These are phyloP conservation scores for Lachnellula willkommii DNA, from an alignment of 2,329 filamentous ascomycete species.

Conservation along the genomic window DNA sequence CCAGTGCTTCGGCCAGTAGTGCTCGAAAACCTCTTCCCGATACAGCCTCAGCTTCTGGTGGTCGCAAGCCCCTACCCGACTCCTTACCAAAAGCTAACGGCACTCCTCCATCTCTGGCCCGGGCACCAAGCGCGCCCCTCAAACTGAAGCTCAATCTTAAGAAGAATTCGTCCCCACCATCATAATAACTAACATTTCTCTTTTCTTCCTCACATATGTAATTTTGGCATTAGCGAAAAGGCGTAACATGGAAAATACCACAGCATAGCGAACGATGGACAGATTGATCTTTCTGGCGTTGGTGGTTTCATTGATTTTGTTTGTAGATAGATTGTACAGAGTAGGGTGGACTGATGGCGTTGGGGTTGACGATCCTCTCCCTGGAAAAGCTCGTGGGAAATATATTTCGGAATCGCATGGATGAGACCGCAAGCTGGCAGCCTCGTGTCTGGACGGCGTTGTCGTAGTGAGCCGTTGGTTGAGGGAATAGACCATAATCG, in stretches of 20 bases:
- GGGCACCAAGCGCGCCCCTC: slow-evolving; percentile 1
- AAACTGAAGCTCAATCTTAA: slow-evolving; percentile 14
- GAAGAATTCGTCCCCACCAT: slow-evolving; percentile 1
- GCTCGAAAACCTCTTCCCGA: slow-evolving; percentile 5
- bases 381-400: too few species aligned
- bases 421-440: too few species aligned
- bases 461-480: too few species aligned
- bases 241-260: slow-evolving; percentile 12
- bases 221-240: slow-evolving; percentile 26
- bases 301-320: background rate
- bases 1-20: background rate
- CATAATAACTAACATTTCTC: background rate
- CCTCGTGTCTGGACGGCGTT: too few species aligned
- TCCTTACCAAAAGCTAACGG: background rate
- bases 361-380: too few species aligned
- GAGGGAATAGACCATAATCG: too few species aligned
- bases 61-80: slow-evolving; percentile 3
- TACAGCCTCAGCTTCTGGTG: background rate
- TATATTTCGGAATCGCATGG: too few species aligned
- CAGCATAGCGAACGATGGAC: background rate
- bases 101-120: background rate
- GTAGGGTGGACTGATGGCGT: too few species aligned
- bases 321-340: background rate
- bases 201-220: background rate
- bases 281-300: background rate